A percentile compares a stretch with the other conserved stretches of the same genome.
Evolutionary conservation across 2,329 filamentous ascomycete species (phyloP).

Genomic region (Paecilomyces niveus): DNA sequence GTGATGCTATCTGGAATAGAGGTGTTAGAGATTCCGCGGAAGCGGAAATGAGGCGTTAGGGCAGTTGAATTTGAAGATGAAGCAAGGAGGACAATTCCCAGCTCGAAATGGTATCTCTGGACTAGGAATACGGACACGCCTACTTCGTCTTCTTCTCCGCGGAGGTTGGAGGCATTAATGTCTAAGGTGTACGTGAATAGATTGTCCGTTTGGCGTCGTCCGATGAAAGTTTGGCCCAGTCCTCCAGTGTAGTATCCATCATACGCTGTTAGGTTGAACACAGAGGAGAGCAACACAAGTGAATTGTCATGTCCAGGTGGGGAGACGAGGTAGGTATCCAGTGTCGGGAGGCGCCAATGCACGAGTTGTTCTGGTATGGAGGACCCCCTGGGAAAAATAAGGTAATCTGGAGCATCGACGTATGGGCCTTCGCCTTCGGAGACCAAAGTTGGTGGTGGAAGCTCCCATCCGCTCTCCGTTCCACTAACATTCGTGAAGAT

Average conservation of each 20-base stretch:
- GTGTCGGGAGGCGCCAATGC: background rate
- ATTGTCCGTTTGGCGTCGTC: constrained; percentile 2
- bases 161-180: background rate
- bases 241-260: background rate
- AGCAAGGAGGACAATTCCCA: constrained; percentile 2
- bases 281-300: background rate
- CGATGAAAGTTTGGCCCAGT: constrained; percentile 1
- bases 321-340: background rate
- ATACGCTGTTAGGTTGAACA: background rate
- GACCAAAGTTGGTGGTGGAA: background rate
- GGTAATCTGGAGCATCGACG: background rate
- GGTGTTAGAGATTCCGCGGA: constrained; percentile 1
- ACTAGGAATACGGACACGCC: constrained; percentile 5
- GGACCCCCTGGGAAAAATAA: background rate
- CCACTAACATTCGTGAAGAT: background rate
- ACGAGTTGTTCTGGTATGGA: background rate
- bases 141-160: constrained; percentile 2
- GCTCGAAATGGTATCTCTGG: constrained; percentile 2
- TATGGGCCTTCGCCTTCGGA: background rate
- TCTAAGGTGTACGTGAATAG: constrained; percentile 1
- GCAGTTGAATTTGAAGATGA: background rate
- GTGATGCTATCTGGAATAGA: background rate
- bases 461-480: background rate
- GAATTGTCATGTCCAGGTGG: background rate
- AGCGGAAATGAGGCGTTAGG: constrained; percentile 3